A percentile compares a stretch with the other conserved stretches of the same genome.
phyloP scores from a whole-genome alignment of 495 filamentous ascomycete species.

The Evernia prunastri region DNA sequence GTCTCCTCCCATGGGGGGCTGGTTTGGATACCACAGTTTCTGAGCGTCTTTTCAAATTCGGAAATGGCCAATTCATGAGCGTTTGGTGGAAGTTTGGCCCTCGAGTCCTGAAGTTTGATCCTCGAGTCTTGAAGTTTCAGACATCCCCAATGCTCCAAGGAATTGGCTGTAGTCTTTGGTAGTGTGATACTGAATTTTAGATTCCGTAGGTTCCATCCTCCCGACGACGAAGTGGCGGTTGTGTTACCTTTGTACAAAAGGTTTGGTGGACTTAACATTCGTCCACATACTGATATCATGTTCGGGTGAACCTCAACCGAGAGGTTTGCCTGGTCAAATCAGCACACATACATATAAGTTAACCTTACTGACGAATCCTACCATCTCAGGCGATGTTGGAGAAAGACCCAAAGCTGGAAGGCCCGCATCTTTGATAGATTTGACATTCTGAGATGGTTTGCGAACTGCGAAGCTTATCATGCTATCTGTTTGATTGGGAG shows the following conservation, averaged over 20 bases:
- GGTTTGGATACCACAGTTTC: neutral
- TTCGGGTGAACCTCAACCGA: neutral
- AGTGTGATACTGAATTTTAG: neutral
- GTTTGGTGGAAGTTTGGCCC: too few relatives aligned
- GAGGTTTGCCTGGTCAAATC: neutral
- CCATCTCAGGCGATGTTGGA: neutral
- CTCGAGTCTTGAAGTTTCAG: neutral
- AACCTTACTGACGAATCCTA: neutral
- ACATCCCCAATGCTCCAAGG: neutral
- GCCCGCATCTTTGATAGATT: neutral
- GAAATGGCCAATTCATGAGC: neutral
- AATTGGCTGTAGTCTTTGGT: neutral
- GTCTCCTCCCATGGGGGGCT: neutral
- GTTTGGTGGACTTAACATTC: neutral
- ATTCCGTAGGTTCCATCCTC: neutral
- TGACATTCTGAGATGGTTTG: neutral
- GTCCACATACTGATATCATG: neutral
- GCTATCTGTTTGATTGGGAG: neutral
- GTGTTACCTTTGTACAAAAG: neutral
- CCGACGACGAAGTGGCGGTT: neutral
- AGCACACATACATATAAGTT: too few relatives aligned
- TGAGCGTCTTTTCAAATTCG: neutral
- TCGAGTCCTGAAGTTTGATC: neutral
- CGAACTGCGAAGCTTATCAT: neutral
- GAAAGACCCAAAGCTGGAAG: neutral